Evolutionary conservation across 2,329 filamentous ascomycete species (phyloP).

Genomic region (Elsinoe batatas): DNA sequence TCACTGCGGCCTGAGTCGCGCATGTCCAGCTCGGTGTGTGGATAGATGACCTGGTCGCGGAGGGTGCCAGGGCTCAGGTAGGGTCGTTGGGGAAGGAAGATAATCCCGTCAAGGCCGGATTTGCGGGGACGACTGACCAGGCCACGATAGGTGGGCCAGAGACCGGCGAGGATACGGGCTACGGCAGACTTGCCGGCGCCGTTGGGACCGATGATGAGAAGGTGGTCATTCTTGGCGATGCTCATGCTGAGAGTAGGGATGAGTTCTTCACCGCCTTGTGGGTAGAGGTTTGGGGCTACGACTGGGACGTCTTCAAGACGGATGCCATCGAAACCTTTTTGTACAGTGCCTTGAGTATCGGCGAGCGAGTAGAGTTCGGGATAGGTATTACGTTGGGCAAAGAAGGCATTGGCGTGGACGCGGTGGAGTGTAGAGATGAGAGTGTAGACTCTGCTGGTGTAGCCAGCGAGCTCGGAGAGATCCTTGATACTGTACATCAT

Average conservation of each 20-base stretch:
- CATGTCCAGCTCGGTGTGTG: slow-evolving; percentile 92
- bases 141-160: slow-evolving; percentile 94
- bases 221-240: slow-evolving; percentile 80
- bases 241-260: slow-evolving; percentile 82
- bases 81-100: slow-evolving; percentile 92
- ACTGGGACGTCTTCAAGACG: slow-evolving; percentile 87
- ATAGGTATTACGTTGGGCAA: slow-evolving; percentile 53
- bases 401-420: slow-evolving; percentile 84
- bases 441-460: slow-evolving; percentile 92
- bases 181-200: slow-evolving; percentile 91
- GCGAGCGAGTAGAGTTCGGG: slow-evolving; percentile 80
- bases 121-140: slow-evolving; percentile 77
- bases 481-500: slow-evolving; percentile 99
- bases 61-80: slow-evolving; percentile 88
- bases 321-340: slow-evolving; percentile 91
- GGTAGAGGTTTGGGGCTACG: slow-evolving; percentile 79
- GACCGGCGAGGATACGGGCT: slow-evolving; percentile 72
- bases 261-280: slow-evolving; percentile 82
- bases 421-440: slow-evolving; percentile 90
- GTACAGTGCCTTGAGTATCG: slow-evolving; percentile 85
- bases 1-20: slow-evolving; percentile 68
- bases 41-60: slow-evolving; percentile 95
- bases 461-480: slow-evolving; percentile 85
- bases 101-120: slow-evolving; percentile 68
- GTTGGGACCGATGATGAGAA: slow-evolving; percentile 89